Evolutionary conservation across 2,329 filamentous ascomycete genomes (phyloP), one percentile per base, ranked within the genome.

Genomic region (Colletotrichum noveboracense): DNA sequence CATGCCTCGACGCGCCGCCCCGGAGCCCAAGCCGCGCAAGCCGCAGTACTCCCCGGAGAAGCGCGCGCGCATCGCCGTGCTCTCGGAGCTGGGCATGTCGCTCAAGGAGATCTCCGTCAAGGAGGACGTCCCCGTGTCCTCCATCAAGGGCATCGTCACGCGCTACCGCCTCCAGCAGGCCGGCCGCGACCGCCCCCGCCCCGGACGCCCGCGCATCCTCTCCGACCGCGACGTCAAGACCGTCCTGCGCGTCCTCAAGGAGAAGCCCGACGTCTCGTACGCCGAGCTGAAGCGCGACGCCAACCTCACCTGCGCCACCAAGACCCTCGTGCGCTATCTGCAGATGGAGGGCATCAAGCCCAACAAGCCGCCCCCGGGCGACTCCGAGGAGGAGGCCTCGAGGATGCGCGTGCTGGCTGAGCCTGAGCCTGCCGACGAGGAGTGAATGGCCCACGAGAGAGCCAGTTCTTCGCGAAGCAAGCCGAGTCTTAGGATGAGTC

Each of bases 101-200:
- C 74, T 76, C 43, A 76, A 76, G 43, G 74, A 76, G 9, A 76
- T 76, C 70, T 76, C 74, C 18, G 32, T 76, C 70, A 76, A 76
- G 70, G 74, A 76, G 70, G 74, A 76, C 28, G 74, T 76, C 24
- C 74, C 74, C 65, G 74, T 76, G 6, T 76, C 74, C 14, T 74
- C 70, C 70, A 76, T 76, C 74, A 76, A 76, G 65, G 74, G 74
- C 16, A 76, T 76, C 65, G 74, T 76, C 74, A 76, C 74, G 56
- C 74, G 74, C 48, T 76, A 76, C 30, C 74, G 74, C 58, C 74
- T 76, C 28, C 74, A 76, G 65, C 74, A 76, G 74, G 74, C 74
- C 34, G 74, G 74, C 4, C 74, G 74, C 70, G 74, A 76, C 58
- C 74, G 74, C 34, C 74, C 74, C 3, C 74, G 70, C 28, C 74